Evolutionary conservation across 2,329 filamentous ascomycete genomes (phyloP), one percentile per base, ranked within the genome.

Genomic region (Cladosporium sp.): DNA sequence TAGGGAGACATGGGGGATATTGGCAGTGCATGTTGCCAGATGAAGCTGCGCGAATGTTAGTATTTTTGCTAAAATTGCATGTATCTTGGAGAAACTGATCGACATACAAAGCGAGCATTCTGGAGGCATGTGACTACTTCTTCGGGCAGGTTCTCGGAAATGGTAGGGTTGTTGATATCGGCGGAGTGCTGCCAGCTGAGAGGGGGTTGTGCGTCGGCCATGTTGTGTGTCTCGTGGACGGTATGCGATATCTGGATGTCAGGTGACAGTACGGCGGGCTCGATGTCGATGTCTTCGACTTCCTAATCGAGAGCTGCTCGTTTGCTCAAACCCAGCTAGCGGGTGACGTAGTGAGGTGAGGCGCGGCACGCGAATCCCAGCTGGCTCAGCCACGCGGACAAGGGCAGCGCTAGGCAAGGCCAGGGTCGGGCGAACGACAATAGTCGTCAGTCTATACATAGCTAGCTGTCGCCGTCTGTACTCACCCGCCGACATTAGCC

Each of bases 81-180:
- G n/a, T 28, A 28, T 28, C 22, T 13, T 13, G 2, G n/a, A 38
- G n/a, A 9, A 14, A 14, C 8, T 16, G 3, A n/a, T n/a, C 35
- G 16, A 63, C 73, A 55, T 81, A 95, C 90, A 74, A 96, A 98
- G 63, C 92, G 86, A 46, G 92, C 89, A 74, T 96, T 97, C 68
- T 95, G 85, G 19, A 98, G 82, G 67, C 91, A 96, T 64, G 90
- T 85, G 10, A 93, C 80, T 18, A 97, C 93, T 70, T 96, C 91
- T 3, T 79, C 75, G 0, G 93, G 93, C 2, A 97, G 80, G 8
- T 80, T 79, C 54, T 78, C 77, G 35, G 87, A 85, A 54, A 81
- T 70, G 68, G 85, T 82, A 58, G 84, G 86, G 70, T 90, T 78
- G 42, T 83, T 89, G 52, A 86, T 79, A 58, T 85, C 84, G 48